phyloP scores from a whole-genome alignment of 176 grass and related monocot species.

The Zoysia japonica region DNA sequence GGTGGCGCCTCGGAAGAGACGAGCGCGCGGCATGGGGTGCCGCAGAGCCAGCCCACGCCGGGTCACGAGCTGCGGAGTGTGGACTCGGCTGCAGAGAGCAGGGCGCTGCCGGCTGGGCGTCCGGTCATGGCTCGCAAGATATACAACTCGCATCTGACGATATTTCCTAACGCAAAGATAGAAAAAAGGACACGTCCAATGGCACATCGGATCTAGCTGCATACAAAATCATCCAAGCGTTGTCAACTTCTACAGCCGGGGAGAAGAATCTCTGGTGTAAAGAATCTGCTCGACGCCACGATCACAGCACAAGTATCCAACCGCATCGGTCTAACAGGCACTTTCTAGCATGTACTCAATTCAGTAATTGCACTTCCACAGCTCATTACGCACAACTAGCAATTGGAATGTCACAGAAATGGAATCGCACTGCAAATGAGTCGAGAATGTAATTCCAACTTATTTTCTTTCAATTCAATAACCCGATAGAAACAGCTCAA shows the following conservation, averaged over 20 bases:
- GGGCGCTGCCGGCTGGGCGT: not conserved
- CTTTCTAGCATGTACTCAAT: not conserved
- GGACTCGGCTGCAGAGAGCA: not conserved
- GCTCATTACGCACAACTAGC: too few species aligned
- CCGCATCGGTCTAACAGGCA: not conserved
- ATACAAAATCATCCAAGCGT: too few species aligned
- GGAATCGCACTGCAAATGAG: not conserved
- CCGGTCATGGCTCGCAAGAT: not conserved
- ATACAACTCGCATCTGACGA: not conserved
- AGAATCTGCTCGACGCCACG: too few species aligned
- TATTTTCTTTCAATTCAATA: conserved; percentile 37
- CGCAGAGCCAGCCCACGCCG: not conserved
- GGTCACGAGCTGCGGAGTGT: not conserved
- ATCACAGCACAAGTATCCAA: conserved; percentile 8
- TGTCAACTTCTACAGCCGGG: not conserved
- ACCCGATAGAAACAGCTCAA: conserved; percentile 32
- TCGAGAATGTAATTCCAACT: not conserved
- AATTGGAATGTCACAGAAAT: not conserved
- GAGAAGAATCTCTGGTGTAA: too few species aligned
- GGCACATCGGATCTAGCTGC: conserved; percentile 14
- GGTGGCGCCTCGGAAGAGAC: not conserved
- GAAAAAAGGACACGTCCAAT: not conserved
- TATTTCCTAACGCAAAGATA: not conserved
- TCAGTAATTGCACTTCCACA: not conserved
- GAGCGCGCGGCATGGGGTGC: conserved; percentile 15